Conservation (phyloP, 768 basidiomycete species). For the Termitomyces sp. region DNA sequence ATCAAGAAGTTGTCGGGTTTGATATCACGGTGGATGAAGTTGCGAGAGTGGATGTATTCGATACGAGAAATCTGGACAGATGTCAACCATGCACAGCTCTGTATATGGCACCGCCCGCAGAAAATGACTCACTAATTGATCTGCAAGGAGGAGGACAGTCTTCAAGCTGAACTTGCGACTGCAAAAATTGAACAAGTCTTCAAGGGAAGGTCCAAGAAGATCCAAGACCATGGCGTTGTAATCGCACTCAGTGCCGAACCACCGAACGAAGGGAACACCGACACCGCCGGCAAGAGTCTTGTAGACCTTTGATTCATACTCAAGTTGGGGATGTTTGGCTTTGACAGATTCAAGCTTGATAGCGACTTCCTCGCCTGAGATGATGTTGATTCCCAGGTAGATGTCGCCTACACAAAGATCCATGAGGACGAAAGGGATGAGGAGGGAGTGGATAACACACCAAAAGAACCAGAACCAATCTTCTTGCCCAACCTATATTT, state of each 20-base stretch:
- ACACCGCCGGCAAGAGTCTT: conserved; percentile 99
- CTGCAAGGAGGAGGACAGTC: conserved; percentile 93
- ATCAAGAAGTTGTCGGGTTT: conserved; percentile 99
- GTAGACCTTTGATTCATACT: conserved; percentile 93
- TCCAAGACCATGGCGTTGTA: conserved; percentile 99
- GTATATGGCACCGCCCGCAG: conserved; percentile 13
- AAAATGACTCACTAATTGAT: conserved; percentile 73
- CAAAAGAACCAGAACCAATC: conserved; percentile 98
- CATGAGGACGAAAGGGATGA: conserved; percentile 4
- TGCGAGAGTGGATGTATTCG: conserved; percentile 99
- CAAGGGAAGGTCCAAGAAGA: conserved; percentile 87
- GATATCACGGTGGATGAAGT: conserved; percentile 97
- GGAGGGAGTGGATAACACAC: conserved; percentile 40
- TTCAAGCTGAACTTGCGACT: conserved; percentile 98
- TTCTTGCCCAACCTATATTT: conserved; percentile 99
- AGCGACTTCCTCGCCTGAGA: conserved; percentile 98
- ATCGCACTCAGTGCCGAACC: conserved; percentile 94
- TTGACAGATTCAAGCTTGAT: conserved; percentile 99
- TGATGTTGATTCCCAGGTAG: conserved; percentile 99
- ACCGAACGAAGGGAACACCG: conserved; percentile 96
- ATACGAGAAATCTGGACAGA: conserved; percentile 84
- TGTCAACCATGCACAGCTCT: conserved; percentile 14
- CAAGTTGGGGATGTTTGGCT: conserved; percentile 99
- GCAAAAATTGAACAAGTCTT: conserved; percentile 91
- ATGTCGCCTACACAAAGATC: conserved; percentile 70